Base-by-base conservation (phyloP, 2,329 filamentous ascomycete species). In the Coniochaeta ligniaria region DNA sequence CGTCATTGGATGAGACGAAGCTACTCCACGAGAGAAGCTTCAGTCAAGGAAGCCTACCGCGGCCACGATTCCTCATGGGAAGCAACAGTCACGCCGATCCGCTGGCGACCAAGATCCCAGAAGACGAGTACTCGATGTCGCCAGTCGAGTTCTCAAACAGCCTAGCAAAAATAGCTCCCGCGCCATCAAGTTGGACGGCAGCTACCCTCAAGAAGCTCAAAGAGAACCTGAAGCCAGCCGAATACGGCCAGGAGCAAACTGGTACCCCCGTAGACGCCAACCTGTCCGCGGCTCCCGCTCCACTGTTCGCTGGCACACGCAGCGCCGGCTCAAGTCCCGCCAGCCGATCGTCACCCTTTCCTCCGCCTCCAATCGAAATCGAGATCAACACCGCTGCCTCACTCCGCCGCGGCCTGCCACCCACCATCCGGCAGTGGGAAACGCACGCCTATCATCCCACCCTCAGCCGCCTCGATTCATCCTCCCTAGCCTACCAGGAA, bases 51-150 rank as follows among this genome's bases (percentile, higher is more conserved):
- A 35, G 31, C n/a, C n/a, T 57, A 12, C 31, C 54, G 2, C 62
- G 69, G 22, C 77, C 69, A 12, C 70, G 63, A 26, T 62, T 70
- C 3, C 64, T 71, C 35, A 62, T 71, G 12, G 74, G 72, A 20
- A 66, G 65, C 33, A 68, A 70, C 36, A 75, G 71, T 28, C 75
- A 75, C 59, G 71, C 73, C 22, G 65, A 70, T 22, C 64, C 71
- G 1, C 57, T 64, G 14, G 65, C 66, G 0, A 59, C 58, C 8
- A 70, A 66, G 59, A 65, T 69, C 7, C 52, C 63, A 2, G 69
- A 71, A 59, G 59, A 65, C 17, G 64, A 65, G 20, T 67, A 70
- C 4, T 65, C 71, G n/a, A 63, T 71, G 26, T 61, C 61, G 5
- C 61, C 65, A 1, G 63, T 63, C n/a, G 64, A 64, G 20, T 74